phyloP scores from a whole-genome alignment of 139 green algal genomes.

The Micractinium sp. region DNA sequence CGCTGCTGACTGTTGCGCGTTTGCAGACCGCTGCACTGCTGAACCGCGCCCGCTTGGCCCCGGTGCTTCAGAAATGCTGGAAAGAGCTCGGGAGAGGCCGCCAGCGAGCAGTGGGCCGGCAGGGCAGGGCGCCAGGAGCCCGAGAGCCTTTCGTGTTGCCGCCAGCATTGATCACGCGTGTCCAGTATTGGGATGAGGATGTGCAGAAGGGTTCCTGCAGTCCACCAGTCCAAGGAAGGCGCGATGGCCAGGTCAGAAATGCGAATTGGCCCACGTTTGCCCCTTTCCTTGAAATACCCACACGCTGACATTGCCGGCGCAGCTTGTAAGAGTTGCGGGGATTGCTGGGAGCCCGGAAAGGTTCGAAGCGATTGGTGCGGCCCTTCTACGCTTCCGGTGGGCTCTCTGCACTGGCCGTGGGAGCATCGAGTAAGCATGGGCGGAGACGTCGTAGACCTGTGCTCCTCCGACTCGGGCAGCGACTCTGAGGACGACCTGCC shows the following conservation, averaged over 20 bases:
- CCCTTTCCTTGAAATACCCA: too few species aligned
- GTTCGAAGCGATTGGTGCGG: too few species aligned
- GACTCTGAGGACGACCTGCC: not conserved
- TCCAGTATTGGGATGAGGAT: not conserved
- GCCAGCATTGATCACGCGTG: not conserved
- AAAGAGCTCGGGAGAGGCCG: not conserved
- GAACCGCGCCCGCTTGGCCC: not conserved
- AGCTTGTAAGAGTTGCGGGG: too few species aligned
- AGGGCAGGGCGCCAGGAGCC: not conserved
- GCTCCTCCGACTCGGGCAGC: not conserved
- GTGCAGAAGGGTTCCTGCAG: too few species aligned
- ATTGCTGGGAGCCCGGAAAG: too few species aligned
- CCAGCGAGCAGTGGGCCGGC: not conserved
- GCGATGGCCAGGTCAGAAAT: too few species aligned
- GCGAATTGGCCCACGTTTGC: too few species aligned
- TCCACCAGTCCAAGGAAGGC: too few species aligned
- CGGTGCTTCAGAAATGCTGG: not conserved
- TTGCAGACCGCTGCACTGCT: not conserved
- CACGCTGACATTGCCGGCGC: too few species aligned
- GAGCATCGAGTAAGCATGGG: not conserved
- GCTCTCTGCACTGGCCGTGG: too few species aligned
- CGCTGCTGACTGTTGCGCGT: not conserved
- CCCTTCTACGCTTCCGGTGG: too few species aligned
- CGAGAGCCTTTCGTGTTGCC: not conserved
- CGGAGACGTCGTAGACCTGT: conserved; percentile 2